Evolutionary conservation across 345 rosid genomes (phyloP).

Genomic region (Bruguiera sexangula): DNA sequence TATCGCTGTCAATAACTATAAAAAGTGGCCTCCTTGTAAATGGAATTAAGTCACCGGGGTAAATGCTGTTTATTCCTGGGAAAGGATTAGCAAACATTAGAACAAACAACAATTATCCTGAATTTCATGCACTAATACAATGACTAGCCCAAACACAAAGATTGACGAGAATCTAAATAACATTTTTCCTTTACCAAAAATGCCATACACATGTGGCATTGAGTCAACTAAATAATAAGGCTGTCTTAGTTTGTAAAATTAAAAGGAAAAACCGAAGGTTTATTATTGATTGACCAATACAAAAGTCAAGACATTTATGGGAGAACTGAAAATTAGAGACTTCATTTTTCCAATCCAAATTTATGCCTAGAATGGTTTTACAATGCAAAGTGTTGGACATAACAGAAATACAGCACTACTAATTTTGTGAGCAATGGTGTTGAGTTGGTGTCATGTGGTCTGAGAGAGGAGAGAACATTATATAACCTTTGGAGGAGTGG

Average conservation of each 20-base stretch:
- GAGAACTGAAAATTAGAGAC: neutral
- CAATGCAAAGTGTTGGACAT: neutral
- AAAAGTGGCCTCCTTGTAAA: slow-evolving; percentile 89
- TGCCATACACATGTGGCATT: no score
- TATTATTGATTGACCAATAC: neutral
- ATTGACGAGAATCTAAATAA: no score
- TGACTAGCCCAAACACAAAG: neutral
- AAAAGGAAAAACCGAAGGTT: neutral
- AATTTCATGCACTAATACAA: slow-evolving; percentile 1
- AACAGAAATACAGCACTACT: no score
- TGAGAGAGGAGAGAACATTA: no score
- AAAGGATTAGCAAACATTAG: slow-evolving; percentile 21
- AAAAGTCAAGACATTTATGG: neutral
- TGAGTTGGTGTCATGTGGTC: no score
- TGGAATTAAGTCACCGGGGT: slow-evolving; percentile 83
- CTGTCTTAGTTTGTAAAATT: neutral
- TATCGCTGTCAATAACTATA: slow-evolving; percentile 74
- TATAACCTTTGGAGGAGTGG: neutral
- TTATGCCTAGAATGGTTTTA: neutral
- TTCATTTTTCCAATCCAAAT: neutral
- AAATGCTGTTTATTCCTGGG: slow-evolving; percentile 74
- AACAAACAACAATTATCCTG: neutral
- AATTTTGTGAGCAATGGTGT: no score
- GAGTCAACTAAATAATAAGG: neutral
- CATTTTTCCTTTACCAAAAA: no score